Evolutionary conservation across 2,329 filamentous ascomycete genomes (phyloP), one percentile per base, ranked within the genome.

Genomic region (Aspergillus flavus): DNA sequence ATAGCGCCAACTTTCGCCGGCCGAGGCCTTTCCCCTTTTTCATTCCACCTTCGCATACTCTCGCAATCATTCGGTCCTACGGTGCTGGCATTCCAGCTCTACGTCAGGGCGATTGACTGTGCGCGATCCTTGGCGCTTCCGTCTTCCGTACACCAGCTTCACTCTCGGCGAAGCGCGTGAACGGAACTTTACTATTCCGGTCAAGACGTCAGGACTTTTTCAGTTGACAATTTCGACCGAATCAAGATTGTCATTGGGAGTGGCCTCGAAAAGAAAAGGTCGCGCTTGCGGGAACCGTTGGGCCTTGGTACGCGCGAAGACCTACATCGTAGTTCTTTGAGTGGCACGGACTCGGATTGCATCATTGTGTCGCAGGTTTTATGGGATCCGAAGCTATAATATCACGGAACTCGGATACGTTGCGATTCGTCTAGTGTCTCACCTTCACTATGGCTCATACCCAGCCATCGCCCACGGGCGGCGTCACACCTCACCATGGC

Each of bases 381-480:
- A 63, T 60, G 58, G 56, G 58, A 57, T 28, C 53, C 34, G 61
- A 61, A 64, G 55, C 57, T 59, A 65, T 59, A 61, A 59, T 43
- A 58, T 55, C 41, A 48, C 63, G 46, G 53, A 61, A 54, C 45
- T 62, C 41, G 56, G 59, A 55, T 62, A 34, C 28, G 52, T 62
- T 57, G 56, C 58, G 63, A 59, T 61, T 61, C 52, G 14, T 54
- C 53, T 30, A 61, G 61, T 39, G 21, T 32, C 32, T 12, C 45
- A 28, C 62, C 41, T 53, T 50, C 65, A 79, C 66, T 68, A 92
- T 92, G 89, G 89, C 89, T 71, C 91, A 92, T 78, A 90, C 92
- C 72, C 92, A 94, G 75, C 89, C 90, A 48, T 94, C 92, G 71
- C 91, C 92, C 46, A 91, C 91, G 63, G 91, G 91, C 80, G 86